phyloP scores from a whole-genome alignment of 306 rosid genomes.

The Quercus engelmannii region DNA sequence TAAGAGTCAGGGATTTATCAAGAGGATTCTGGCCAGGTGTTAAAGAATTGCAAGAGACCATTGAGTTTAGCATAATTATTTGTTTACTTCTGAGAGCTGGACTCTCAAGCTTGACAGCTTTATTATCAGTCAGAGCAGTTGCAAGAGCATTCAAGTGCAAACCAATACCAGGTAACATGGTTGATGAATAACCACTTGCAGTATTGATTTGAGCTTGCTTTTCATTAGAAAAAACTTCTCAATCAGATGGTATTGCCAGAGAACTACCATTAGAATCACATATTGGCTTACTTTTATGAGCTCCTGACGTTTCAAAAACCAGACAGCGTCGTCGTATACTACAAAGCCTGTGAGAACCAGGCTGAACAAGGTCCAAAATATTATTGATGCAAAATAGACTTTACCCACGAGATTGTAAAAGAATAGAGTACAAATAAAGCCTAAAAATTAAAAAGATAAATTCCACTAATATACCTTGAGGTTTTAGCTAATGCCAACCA shows the following conservation, averaged over 20 bases:
- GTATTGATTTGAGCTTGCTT: slow-evolving; percentile 37
- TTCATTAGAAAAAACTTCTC: slow-evolving; percentile 30
- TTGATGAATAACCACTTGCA: slow-evolving; percentile 36
- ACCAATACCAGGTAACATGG: slow-evolving; percentile 65
- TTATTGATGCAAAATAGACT: not conserved
- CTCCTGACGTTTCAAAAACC: slow-evolving; percentile 25
- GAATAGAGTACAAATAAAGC: not conserved
- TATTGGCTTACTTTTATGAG: slow-evolving; percentile 7
- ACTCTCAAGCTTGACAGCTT: slow-evolving; percentile 31
- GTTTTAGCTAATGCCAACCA: too few relatives aligned
- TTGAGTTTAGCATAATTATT: slow-evolving; percentile 30
- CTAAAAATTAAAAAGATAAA: not conserved
- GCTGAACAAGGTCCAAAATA: slow-evolving; percentile 6
- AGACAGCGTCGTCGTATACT: slow-evolving; percentile 18
- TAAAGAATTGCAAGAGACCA: slow-evolving; percentile 33
- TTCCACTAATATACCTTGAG: too few relatives aligned
- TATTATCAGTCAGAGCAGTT: slow-evolving; percentile 34
- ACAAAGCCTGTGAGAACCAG: slow-evolving; percentile 19
- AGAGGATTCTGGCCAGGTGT: slow-evolving; percentile 40
- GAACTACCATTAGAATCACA: slow-evolving; percentile 32
- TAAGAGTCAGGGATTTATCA: slow-evolving; percentile 25
- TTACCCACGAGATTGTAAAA: too few relatives aligned
- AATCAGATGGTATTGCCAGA: slow-evolving; percentile 34
- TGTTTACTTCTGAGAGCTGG: slow-evolving; percentile 40
- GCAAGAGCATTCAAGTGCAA: slow-evolving; percentile 80